Base-by-base conservation (phyloP, 2,329 filamentous ascomycete genomes). In the Onygenales sp. region DNA sequence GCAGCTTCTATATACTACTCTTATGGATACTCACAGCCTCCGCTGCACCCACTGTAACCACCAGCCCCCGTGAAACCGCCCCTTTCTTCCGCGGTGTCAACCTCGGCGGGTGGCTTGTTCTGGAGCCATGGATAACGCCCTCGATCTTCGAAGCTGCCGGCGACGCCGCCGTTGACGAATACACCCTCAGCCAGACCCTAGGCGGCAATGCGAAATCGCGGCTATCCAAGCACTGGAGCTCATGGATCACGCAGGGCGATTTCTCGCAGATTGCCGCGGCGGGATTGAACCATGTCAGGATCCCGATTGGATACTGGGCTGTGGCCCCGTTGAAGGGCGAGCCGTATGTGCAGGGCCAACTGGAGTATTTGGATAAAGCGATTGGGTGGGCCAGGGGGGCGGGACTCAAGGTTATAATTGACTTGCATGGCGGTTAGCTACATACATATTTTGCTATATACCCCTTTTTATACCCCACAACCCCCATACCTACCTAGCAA, bases 251-350 rank as follows among this genome's bases (percentile, higher is more conserved):
- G 1, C 65, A 77, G 55, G 71, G 67, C 21, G 81, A 83, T 62
- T 81, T 84, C 63, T 65, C 73, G 17, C 70, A 76, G 51, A 83
- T 84, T 55, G 75, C 74, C n/a, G 65, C 62, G 13, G 72, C 74
- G 13, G 82, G 82, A 4, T 66, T 85, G 62, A 85, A 84, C 66
- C 77, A 83, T 58, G 79, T 85, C 39, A 73, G 83, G 46, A 85
- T 86, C 52, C 83, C 83, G 1, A 74, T 86, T 50, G 83, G 83
- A 5, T 85, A 85, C 64, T 86, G 83, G 83, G 81, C 82, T 36
- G 67, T 83, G 9, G 69, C 74, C 44, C 75, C 76, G 2, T 65
- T 75, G 32, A 66, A 74, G 6, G 78, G 74, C 6, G 81, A 84
- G 51, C 81, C 81, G 14, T 85, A 81, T 59, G 78, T 85, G 5